Evolutionary conservation across 768 basidiomycete species (phyloP), one percentile per base, ranked within the genome.

Genomic region (Boletus coccyginus): DNA sequence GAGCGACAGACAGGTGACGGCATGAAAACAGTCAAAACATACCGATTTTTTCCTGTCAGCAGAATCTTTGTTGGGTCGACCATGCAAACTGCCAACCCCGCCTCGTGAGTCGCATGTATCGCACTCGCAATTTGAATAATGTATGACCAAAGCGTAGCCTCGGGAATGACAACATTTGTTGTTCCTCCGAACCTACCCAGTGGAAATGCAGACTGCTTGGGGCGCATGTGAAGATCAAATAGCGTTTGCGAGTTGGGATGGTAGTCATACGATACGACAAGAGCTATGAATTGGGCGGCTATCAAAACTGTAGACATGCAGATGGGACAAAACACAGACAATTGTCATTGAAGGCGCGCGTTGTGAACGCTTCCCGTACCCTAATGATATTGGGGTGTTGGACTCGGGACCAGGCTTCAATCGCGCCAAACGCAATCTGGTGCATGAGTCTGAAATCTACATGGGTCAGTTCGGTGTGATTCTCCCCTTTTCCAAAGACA

Each of bases 281-380:
- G 81, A 10, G 97, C 95, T 95, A 56, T 19, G 43, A 36, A 43
- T 35, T 32, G 45, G 35, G 49, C 50, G 55, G 41, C 50, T 9
- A 58, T 60, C 43, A 63, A 55, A 52, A 52, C n/a, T 35, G 31
- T 10, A 47, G 56, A 40, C 36, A 53, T 24, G 45, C 58, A 27
- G 29, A 41, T 9, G 44, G 50, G 55, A 47, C 14, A 29, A 60
- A 43, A 46, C 31, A 57, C 88, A 49, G 65, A 96, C 95, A 98
- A 62, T 87, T 88, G 69, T 98, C 97, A 52, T 86, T 85, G 71
- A 99, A 99, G 1, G 90, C 84, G 31, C 87, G 82, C 0, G 96
- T 96, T 0, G 97, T 98, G 75, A 99, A 98, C 0, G 96, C 97
- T 69, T 98, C 97, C 47, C 83, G 81, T 21, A 98, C 75, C 10